Percentiles rank a stretch among this genome's conserved stretches.
These are phyloP conservation scores for Phlebiopsis flavidoalba DNA, from an alignment of 768 basidiomycete species.

Conservation along the genomic window DNA sequence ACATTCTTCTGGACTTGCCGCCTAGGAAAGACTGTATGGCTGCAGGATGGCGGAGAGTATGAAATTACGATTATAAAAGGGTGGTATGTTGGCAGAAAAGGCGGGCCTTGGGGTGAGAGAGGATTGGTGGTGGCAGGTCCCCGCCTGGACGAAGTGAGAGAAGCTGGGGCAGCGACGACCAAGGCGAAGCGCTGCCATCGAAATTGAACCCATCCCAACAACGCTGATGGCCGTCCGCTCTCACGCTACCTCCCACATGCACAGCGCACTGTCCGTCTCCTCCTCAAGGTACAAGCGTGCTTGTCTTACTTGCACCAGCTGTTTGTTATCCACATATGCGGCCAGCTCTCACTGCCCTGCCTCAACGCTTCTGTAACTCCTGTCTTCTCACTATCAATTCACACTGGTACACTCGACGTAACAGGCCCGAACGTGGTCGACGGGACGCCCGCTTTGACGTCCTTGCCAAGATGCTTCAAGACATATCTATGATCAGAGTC, in stretches of 20 bases:
- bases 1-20: conserved; percentile 71
- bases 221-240: conserved; percentile 13
- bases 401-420: too few species aligned
- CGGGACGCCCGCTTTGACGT: too few species aligned
- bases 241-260: neutral
- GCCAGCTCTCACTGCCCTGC: too few species aligned
- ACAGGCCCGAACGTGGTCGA: too few species aligned
- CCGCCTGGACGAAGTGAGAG: conserved; percentile 9
- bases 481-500: too few species aligned
- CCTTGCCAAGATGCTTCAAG: too few species aligned
- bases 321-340: too few species aligned
- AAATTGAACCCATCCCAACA: conserved; percentile 5
- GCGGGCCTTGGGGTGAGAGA: conserved; percentile 7
- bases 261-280: neutral
- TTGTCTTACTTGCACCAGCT: neutral
- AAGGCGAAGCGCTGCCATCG: conserved; percentile 4
- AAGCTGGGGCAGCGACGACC: conserved; percentile 2
- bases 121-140: conserved; percentile 16
- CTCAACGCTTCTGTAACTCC: too few species aligned
- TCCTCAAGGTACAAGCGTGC: neutral
- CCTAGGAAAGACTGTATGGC: conserved; percentile 68
- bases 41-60: conserved; percentile 20
- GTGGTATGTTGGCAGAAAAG: neutral
- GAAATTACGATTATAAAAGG: conserved; percentile 3
- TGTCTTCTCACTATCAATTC: too few species aligned